phyloP scores from a whole-genome alignment of 495 filamentous ascomycete genomes.

The Daldinia concentrica region DNA sequence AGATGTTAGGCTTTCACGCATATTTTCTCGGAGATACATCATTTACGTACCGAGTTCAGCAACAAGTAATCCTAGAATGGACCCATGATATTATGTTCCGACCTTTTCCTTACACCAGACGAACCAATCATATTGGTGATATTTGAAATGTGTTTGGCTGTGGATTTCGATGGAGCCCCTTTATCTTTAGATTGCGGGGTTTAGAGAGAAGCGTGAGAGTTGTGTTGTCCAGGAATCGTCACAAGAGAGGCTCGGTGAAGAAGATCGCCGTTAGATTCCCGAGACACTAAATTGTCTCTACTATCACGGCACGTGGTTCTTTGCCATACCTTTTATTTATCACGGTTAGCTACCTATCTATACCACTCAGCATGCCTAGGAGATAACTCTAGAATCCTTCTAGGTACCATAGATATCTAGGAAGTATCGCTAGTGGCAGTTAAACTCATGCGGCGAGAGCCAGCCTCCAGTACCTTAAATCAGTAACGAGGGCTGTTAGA shows the following conservation, averaged over 20 bases:
- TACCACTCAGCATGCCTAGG: neutral
- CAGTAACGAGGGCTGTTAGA: too few relatives aligned
- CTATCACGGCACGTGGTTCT: neutral
- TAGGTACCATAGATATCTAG: neutral
- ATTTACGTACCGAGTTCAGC: neutral
- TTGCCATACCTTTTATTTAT: neutral
- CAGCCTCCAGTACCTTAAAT: neutral
- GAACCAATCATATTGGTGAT: conserved; percentile 12
- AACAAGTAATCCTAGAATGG: neutral
- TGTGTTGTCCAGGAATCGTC: neutral
- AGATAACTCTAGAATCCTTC: neutral
- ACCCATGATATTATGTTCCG: neutral
- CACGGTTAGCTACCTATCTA: neutral
- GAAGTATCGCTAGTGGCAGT: neutral
- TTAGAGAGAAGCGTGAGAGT: neutral
- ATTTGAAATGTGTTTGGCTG: conserved; percentile 6
- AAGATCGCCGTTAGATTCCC: conserved; percentile 13
- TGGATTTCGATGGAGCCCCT: conserved; percentile 6
- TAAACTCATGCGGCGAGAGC: neutral
- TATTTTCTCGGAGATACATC: neutral
- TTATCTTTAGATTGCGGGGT: neutral
- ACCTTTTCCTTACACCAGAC: neutral
- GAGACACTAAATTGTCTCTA: neutral
- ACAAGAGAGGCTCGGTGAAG: conserved; percentile 28
- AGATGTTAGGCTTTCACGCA: neutral